phyloP scores from a whole-genome alignment of 352 stramenopile species.

The Pythium utonaiense region DNA sequence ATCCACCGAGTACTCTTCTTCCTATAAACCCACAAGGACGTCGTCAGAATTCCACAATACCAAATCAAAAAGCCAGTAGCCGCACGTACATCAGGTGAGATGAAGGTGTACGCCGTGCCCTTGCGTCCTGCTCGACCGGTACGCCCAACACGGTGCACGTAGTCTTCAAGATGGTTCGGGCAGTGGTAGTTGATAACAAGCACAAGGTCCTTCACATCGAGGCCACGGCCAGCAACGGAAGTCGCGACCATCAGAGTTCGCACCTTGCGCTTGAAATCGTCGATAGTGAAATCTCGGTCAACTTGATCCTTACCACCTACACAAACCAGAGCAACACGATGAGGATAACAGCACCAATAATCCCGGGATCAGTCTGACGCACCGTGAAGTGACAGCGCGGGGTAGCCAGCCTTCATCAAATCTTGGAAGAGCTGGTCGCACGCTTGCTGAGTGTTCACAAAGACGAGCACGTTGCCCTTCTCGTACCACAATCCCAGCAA shows the following conservation, averaged over 20 bases:
- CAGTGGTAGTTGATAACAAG: constrained; percentile 98
- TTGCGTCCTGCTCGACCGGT: constrained; percentile 94
- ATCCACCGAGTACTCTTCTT: constrained; percentile 97
- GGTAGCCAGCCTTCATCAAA: constrained; percentile 95
- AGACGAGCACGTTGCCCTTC: constrained; percentile 97
- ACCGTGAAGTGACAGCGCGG: constrained; percentile 95
- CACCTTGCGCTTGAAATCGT: constrained; percentile 98
- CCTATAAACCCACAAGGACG: constrained; percentile 37
- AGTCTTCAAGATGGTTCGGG: constrained; percentile 97
- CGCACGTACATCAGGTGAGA: constrained; percentile 89
- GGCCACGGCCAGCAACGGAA: constrained; percentile 94
- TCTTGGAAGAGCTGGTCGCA: constrained; percentile 97
- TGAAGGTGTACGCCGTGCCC: constrained; percentile 96
- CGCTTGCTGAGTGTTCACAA: constrained; percentile 98
- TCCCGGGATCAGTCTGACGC: constrained; percentile 1
- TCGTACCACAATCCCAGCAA: constrained; percentile 96
- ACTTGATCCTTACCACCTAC: constrained; percentile 98
- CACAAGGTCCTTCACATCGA: constrained; percentile 97
- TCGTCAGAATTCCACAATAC: neutral
- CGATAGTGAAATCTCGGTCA: constrained; percentile 98
- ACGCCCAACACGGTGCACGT: constrained; percentile 95
- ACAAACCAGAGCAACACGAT: constrained; percentile 15
- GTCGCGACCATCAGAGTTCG: constrained; percentile 94
- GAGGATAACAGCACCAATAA: neutral
- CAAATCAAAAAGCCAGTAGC: neutral